Conservation (phyloP, 805 yeast genomes). For the Cyberlindnera bimundalis region DNA sequence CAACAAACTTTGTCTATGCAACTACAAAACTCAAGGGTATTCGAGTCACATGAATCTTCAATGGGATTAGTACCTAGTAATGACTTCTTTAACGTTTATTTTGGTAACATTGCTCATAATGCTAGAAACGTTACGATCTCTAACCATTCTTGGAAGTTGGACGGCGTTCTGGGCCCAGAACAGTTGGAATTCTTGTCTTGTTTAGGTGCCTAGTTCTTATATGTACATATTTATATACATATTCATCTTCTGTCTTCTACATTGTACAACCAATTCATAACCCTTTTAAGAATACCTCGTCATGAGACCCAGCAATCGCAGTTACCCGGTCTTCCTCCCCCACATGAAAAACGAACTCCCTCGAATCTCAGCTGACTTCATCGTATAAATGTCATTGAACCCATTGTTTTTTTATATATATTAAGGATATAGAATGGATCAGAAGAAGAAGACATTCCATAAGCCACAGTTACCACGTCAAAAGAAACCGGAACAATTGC, state of each 20-base stretch:
- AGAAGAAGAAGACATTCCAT: conserved; percentile 19
- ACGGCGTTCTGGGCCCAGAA: conserved; percentile 10
- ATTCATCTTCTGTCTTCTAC: too few relatives aligned
- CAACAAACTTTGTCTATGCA: conserved; percentile 12
- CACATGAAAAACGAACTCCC: too few relatives aligned
- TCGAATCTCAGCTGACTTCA: too few relatives aligned
- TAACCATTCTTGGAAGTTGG: conserved; percentile 9
- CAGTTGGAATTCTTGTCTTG: conserved; percentile 15
- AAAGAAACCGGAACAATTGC: conserved; percentile 1
- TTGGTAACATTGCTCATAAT: conserved; percentile 17
- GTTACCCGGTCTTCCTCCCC: too few relatives aligned
- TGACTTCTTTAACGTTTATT: conserved; percentile 23
- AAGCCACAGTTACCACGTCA: conserved; percentile 7
- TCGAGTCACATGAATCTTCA: conserved; percentile 18
- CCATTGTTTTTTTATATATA: too few relatives aligned
- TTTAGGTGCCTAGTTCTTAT: conserved; percentile 10
- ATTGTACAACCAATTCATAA: too few relatives aligned
- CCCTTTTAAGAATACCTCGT: too few relatives aligned
- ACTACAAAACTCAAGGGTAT: conserved; percentile 17
- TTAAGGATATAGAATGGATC: too few relatives aligned
- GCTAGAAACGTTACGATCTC: conserved; percentile 7
- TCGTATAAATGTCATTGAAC: too few relatives aligned
- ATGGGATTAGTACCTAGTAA: conserved; percentile 22
- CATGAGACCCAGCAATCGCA: too few relatives aligned
- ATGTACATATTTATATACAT: too few relatives aligned